Base-by-base conservation (phyloP, 1,284 basidiomycete genomes). In the Tremellales sp. region DNA sequence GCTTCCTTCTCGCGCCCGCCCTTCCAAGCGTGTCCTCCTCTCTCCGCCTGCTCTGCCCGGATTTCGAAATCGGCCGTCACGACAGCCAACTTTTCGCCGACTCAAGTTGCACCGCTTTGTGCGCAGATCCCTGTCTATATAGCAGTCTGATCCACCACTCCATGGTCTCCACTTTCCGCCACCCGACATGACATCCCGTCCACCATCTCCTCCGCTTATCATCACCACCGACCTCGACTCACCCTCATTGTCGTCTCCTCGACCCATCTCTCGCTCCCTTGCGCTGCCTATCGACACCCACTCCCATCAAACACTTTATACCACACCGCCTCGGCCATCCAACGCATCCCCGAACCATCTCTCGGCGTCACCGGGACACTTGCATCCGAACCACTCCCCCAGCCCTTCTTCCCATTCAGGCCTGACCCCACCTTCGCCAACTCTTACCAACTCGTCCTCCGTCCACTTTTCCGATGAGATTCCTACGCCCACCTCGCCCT, bases 391-490 rank as follows among this genome's bases (percentile, higher is more conserved):
- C 27, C 37, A 22, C 9, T 35, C 31, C 12, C 43, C 12, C 60
- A 79, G 86, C 47, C 75, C 61, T 66, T 79, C 86, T 57, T 76
- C 78, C 56, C 87, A 82, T 56, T 49, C 60, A n/a, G 56, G 45
- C 14, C 47, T 60, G 40, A 56, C 61, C 8, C 65, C 66, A 1
- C 65, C 66, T 31, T 68, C 68, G 3, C 68, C 68, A 6, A 66
- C 68, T 1, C 47, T 67, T 18, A 66, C 63, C 34, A 60, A 50
- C 47, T 54, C 56, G 14, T 62, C 63, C 5, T 63, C 63, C 4
- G 63, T 65, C 24, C 65, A 65, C 33, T 65, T 67, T 34, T 53
- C 53, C 8, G 63, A 66, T n/a, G 61, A 68, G 31, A 37, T 53
- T 10, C 51, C 45, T 18, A 58, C 61, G 12, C 60, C 68, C 14